These are phyloP conservation scores for Diplodia corticola DNA, from an alignment of 2,329 filamentous ascomycete species.

Conservation along the genomic window DNA sequence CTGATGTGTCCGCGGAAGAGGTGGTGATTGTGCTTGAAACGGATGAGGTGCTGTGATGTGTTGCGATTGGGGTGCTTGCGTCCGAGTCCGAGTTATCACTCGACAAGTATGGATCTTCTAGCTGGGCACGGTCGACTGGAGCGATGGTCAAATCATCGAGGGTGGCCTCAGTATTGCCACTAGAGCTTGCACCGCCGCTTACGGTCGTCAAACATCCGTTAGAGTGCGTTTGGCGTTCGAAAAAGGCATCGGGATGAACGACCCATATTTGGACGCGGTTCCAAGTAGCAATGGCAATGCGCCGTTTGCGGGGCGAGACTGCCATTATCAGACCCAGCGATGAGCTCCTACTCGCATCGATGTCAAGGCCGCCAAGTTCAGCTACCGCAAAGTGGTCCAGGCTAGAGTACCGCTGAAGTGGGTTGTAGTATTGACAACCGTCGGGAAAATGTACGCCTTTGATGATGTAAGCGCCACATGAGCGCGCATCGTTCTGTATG, in stretches of 20 bases:
- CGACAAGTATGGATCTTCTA: neutral
- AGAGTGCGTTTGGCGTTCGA: conserved; percentile 24
- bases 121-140: neutral
- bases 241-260: conserved; percentile 29
- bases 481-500: conserved; percentile 9
- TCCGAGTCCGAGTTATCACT: neutral
- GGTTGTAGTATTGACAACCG: conserved; percentile 24
- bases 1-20: neutral
- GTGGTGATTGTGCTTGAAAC: neutral
- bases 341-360: conserved; percentile 25
- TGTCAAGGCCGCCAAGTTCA: conserved; percentile 25
- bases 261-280: conserved; percentile 29
- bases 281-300: conserved; percentile 32
- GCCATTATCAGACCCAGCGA: conserved; percentile 29
- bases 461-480: conserved; percentile 28
- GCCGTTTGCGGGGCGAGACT: conserved; percentile 26
- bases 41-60: neutral
- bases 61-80: neutral
- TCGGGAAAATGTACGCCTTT: conserved; percentile 27
- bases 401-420: neutral
- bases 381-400: conserved; percentile 28
- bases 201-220: neutral
- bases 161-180: neutral
- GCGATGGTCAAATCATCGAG: neutral
- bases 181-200: neutral